These are phyloP conservation scores for Phanerodontia chrysosporium DNA, from an alignment of 768 basidiomycete species.

Conservation along the genomic window DNA sequence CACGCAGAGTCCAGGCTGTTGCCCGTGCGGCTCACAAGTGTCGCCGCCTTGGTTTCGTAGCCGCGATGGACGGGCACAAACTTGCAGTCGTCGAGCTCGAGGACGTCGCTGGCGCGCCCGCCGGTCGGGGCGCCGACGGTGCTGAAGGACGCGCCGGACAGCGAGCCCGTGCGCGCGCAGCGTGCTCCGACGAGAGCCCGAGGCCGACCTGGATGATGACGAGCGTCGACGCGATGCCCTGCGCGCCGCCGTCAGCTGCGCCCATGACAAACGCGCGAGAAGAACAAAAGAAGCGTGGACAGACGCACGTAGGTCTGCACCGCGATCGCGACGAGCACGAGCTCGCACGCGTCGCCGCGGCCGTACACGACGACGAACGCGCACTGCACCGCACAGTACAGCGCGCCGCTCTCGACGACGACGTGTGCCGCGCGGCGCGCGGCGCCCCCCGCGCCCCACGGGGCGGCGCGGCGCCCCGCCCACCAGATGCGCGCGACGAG, in stretches of 20 bases:
- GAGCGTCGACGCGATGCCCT: slow-evolving; percentile 21
- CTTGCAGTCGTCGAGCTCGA: too few species aligned
- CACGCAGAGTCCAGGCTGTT: too few species aligned
- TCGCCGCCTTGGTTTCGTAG: too few species aligned
- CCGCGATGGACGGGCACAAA: too few species aligned
- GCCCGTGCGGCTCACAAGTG: too few species aligned
- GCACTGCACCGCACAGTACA: slow-evolving; percentile 38
- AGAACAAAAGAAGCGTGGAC: too few species aligned
- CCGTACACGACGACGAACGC: slow-evolving; percentile 36
- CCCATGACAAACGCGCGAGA: too few species aligned
- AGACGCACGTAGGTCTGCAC: slow-evolving; percentile 37
- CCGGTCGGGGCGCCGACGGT: too few species aligned
- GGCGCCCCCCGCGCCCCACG: not conserved
- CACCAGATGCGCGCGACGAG: slow-evolving; percentile 33
- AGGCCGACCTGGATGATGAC: slow-evolving; percentile 18
- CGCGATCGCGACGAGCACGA: slow-evolving; percentile 31
- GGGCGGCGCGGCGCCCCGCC: not conserved
- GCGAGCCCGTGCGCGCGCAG: too few species aligned
- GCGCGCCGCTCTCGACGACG: slow-evolving; percentile 35
- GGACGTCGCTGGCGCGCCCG: too few species aligned
- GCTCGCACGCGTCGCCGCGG: slow-evolving; percentile 28
- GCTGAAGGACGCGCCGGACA: too few species aligned
- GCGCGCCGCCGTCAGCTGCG: too few species aligned
- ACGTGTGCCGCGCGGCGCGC: slow-evolving; percentile 15
- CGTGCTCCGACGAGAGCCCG: slow-evolving; percentile 2